Evolutionary conservation across 345 rosid species (phyloP).

Genomic region (Syzygium grande): DNA sequence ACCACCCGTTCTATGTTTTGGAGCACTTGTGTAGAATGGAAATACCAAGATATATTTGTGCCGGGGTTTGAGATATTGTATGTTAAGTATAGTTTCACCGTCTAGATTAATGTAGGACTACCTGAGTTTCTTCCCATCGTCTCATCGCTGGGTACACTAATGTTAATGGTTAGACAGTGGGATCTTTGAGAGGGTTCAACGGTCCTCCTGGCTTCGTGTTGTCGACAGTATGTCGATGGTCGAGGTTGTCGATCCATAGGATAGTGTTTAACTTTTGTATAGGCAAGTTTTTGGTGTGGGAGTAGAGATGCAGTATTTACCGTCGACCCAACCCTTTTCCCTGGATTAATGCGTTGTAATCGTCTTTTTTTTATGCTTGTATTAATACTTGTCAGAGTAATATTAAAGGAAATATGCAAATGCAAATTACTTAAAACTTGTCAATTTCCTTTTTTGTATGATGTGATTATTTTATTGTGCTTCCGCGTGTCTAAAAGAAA

Average conservation of each 20-base stretch:
- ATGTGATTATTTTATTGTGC: not conserved
- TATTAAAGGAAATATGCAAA: not conserved
- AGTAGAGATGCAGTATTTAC: not conserved
- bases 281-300: not conserved
- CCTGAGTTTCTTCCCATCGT: not conserved
- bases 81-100: not conserved
- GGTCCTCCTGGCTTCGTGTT: not conserved
- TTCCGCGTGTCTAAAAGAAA: not conserved
- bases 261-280: not conserved
- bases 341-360: not conserved
- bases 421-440: not conserved
- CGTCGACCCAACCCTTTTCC: not conserved
- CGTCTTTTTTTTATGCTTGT: not conserved
- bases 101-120: not conserved
- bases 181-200: not conserved
- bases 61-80: not conserved
- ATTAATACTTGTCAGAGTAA: not conserved
- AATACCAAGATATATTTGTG: not conserved
- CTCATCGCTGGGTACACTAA: not conserved
- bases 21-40: not conserved
- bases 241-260: not conserved
- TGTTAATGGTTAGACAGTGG: not conserved
- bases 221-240: not conserved
- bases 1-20: not conserved
- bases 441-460: not conserved